These are phyloP conservation scores for Heliocybe sulcata DNA, from an alignment of 1,284 basidiomycete genomes.

Conservation along the genomic window DNA sequence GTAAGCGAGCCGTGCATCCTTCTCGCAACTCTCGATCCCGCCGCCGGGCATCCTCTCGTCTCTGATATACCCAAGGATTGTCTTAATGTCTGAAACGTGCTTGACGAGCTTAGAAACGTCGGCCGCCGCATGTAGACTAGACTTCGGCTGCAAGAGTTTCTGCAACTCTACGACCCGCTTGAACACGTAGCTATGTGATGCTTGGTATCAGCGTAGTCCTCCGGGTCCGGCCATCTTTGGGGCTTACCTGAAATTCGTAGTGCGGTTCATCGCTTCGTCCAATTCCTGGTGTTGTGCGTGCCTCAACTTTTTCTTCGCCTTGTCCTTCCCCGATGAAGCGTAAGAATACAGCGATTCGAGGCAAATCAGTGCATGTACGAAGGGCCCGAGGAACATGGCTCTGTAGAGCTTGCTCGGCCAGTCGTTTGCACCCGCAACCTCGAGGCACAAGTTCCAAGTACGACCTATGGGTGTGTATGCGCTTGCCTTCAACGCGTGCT, in stretches of 20 bases:
- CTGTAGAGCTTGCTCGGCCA: background rate
- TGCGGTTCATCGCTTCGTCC: background rate
- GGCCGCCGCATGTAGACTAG: background rate
- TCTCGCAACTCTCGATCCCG: background rate
- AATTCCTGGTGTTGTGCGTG: background rate
- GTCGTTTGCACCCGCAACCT: conserved; percentile 38
- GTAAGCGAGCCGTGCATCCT: background rate
- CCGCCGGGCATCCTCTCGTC: background rate
- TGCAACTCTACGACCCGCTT: background rate
- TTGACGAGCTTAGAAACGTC: background rate
- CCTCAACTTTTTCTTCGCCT: background rate
- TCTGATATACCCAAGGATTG: background rate
- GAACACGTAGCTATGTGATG: background rate
- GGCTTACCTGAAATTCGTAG: background rate
- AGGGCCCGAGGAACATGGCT: background rate
- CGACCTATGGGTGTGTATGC: background rate
- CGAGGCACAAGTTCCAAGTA: conserved; percentile 31
- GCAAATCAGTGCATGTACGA: background rate
- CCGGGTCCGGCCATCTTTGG: background rate
- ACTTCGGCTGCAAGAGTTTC: background rate
- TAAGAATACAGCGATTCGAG: background rate
- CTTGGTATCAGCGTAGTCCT: background rate
- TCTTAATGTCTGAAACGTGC: background rate
- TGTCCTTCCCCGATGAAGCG: background rate
- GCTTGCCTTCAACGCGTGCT: background rate